Evolutionary conservation across 768 basidiomycete species (phyloP).

Genomic region (Podaxis mareebaensis): DNA sequence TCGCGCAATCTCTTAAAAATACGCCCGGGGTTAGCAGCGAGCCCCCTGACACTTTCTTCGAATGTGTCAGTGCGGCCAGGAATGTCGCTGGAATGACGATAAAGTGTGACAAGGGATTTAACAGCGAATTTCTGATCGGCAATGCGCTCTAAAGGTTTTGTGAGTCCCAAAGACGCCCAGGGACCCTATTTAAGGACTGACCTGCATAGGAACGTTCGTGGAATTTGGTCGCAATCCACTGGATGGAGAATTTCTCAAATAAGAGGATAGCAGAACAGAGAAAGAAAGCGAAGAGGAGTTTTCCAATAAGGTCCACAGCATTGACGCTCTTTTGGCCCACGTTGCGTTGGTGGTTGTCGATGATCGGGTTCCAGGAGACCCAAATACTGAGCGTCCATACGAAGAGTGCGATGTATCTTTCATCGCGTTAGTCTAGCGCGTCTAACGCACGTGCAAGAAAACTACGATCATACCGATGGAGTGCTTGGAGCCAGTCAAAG

Average conservation of each 20-base stretch:
- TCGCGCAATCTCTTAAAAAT: constrained; percentile 72
- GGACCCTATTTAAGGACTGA: constrained; percentile 24
- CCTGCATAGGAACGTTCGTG: constrained; percentile 76
- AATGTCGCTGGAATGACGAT: constrained; percentile 76
- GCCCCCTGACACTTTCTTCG: constrained; percentile 37
- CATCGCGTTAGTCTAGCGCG: neutral
- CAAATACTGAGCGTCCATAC: constrained; percentile 67
- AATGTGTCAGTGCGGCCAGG: constrained; percentile 68
- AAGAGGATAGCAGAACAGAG: constrained; percentile 70
- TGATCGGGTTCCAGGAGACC: constrained; percentile 73
- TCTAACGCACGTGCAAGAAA: neutral
- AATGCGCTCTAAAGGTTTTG: constrained; percentile 61
- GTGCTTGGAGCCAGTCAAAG: constrained; percentile 73
- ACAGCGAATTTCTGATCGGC: constrained; percentile 81
- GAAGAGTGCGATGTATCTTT: constrained; percentile 63
- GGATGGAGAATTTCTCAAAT: constrained; percentile 84
- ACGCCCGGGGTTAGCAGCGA: constrained; percentile 52
- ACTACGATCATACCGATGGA: constrained; percentile 51
- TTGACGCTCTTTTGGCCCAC: constrained; percentile 32
- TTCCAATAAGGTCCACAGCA: constrained; percentile 56
- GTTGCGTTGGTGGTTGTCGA: constrained; percentile 42
- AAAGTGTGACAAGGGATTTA: constrained; percentile 68
- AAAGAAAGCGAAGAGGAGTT: constrained; percentile 72
- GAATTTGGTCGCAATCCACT: constrained; percentile 82
- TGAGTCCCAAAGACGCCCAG: neutral